These are phyloP conservation scores for Scenedesmus sp. DNA, from an alignment of 163 green algal genomes.

Conservation along the genomic window DNA sequence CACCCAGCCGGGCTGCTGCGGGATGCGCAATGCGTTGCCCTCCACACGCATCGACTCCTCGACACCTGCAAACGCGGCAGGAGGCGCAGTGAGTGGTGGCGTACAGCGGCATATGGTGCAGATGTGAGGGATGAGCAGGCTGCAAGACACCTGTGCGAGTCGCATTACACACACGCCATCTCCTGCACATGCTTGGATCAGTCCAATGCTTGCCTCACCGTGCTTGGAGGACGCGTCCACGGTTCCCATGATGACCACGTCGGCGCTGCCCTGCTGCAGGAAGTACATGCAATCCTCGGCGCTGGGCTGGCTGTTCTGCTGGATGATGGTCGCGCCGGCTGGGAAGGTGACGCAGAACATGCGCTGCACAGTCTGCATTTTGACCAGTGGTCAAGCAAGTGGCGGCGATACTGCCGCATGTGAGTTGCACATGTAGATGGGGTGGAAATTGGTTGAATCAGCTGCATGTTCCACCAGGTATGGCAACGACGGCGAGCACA, in stretches of 20 bases:
- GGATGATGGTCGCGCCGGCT: conserved; percentile 70
- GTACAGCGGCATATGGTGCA: too few species aligned
- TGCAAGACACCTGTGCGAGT: too few species aligned
- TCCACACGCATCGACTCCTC: conserved; percentile 64
- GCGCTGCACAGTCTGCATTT: conserved; percentile 66
- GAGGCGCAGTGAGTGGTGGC: too few species aligned
- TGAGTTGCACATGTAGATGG: too few species aligned
- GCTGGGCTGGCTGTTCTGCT: conserved; percentile 75
- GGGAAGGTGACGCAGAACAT: conserved; percentile 75
- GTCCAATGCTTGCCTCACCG: not conserved
- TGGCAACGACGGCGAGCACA: too few species aligned
- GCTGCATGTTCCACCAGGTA: too few species aligned
- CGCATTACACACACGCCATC: not conserved
- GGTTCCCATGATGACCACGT: conserved; percentile 76
- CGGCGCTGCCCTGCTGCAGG: conserved; percentile 67
- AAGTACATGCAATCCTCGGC: conserved; percentile 82
- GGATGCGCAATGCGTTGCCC: conserved; percentile 75
- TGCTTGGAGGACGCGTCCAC: conserved; percentile 56
- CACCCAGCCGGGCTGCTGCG: conserved; percentile 79
- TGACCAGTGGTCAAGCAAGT: not conserved
- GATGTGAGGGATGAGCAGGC: too few species aligned
- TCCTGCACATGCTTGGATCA: not conserved
- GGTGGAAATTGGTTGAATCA: too few species aligned
- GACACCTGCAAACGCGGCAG: not conserved
- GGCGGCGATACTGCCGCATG: too few species aligned